phyloP scores from a whole-genome alignment of 495 filamentous ascomycete genomes.

The Neurospora sp. region DNA sequence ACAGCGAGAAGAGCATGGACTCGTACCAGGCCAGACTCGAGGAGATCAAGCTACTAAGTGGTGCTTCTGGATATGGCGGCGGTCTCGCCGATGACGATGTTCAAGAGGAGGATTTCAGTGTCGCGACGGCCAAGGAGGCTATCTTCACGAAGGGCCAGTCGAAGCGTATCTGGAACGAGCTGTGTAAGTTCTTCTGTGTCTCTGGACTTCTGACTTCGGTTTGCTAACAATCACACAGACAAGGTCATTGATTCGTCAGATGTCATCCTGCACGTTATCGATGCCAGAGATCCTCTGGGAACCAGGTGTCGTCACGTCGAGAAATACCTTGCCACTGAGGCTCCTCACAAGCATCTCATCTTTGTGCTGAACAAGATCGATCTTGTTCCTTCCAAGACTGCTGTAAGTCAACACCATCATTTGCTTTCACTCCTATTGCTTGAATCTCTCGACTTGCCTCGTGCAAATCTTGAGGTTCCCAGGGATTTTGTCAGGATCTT shows the following conservation, averaged over 20 bases:
- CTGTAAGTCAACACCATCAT: slow-evolving; percentile 57
- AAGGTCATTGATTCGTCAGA: slow-evolving; percentile 97
- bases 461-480: slow-evolving; percentile 12
- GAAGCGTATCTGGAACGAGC: slow-evolving; percentile 94
- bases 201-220: neutral
- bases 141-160: slow-evolving; percentile 92
- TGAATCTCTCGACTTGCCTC: slow-evolving; percentile 5
- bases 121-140: slow-evolving; percentile 68
- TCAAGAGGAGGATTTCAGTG: slow-evolving; percentile 38
- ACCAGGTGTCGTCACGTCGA: slow-evolving; percentile 86
- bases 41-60: slow-evolving; percentile 59
- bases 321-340: slow-evolving; percentile 87
- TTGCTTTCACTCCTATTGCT: slow-evolving; percentile 8
- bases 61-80: slow-evolving; percentile 50
- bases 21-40: slow-evolving; percentile 68
- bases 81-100: slow-evolving; percentile 24
- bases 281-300: slow-evolving; percentile 83
- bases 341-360: slow-evolving; percentile 64
- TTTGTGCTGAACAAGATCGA: slow-evolving; percentile 89
- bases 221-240: slow-evolving; percentile 17
- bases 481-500: slow-evolving; percentile 95
- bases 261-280: slow-evolving; percentile 88
- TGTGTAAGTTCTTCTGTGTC: slow-evolving; percentile 43
- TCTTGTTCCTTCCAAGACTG: slow-evolving; percentile 83
- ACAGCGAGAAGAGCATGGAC: slow-evolving; percentile 67